Conservation (phyloP, 2,329 filamentous ascomycete species). For the Neonectria magnoliae region DNA sequence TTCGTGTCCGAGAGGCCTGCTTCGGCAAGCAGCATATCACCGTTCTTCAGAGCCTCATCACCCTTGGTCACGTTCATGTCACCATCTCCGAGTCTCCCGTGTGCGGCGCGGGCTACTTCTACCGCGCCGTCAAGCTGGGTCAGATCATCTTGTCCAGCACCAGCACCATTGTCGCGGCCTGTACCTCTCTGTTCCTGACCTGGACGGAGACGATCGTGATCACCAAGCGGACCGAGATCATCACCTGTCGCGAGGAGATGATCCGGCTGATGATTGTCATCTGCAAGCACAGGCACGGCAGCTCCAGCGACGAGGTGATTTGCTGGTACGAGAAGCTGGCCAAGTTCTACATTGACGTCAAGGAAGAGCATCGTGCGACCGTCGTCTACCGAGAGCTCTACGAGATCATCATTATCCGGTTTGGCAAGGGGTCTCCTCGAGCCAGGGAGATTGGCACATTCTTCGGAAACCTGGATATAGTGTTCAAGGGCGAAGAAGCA, state of each 20-base stretch:
- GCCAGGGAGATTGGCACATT: constrained; percentile 45
- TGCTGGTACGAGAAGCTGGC: constrained; percentile 49
- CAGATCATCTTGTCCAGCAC: constrained; percentile 46
- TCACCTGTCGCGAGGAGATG: constrained; percentile 51
- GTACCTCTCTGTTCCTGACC: constrained; percentile 48
- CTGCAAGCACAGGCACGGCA: constrained; percentile 48
- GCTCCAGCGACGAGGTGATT: constrained; percentile 48
- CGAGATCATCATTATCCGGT: constrained; percentile 45
- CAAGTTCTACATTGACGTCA: constrained; percentile 50
- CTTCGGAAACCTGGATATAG: constrained; percentile 48
- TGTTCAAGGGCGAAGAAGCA: constrained; percentile 41
- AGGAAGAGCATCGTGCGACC: constrained; percentile 48
- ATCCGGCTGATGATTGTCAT: constrained; percentile 52
- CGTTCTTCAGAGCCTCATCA: constrained; percentile 51
- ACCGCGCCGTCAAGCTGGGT: constrained; percentile 47
- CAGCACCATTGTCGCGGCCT: constrained; percentile 47
- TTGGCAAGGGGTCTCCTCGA: constrained; percentile 46
- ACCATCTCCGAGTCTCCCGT: constrained; percentile 33
- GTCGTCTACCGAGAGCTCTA: constrained; percentile 48
- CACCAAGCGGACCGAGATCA: constrained; percentile 48
- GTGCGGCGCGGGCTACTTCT: constrained; percentile 47
- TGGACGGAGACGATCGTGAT: constrained; percentile 49
- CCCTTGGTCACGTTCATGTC: constrained; percentile 48
- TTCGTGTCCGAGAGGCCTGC: constrained; percentile 48
- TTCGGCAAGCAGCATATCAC: constrained; percentile 49